Conservation (phyloP, 2,329 filamentous ascomycete genomes). For the Pyricularia pennisetigena region DNA sequence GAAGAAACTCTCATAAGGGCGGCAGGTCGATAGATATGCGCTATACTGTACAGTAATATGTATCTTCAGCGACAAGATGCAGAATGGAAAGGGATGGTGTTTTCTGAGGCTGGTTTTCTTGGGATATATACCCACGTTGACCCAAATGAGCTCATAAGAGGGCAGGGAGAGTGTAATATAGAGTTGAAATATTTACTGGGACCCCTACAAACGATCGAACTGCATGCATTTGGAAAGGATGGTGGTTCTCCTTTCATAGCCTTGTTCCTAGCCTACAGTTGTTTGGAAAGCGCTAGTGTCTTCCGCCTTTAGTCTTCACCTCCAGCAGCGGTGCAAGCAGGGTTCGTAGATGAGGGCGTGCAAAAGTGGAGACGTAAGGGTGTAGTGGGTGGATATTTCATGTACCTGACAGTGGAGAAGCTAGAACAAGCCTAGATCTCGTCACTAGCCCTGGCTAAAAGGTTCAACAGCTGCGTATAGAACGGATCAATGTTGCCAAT, state of each 20-base stretch:
- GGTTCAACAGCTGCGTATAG: neutral
- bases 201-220: neutral
- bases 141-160: neutral
- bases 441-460: neutral
- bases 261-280: no score
- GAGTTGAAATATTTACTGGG: neutral
- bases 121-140: neutral
- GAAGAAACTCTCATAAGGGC: no score
- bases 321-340: no score
- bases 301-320: no score
- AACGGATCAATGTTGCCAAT: neutral
- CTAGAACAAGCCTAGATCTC: neutral
- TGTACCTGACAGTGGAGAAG: neutral
- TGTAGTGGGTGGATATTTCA: no score
- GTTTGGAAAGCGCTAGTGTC: no score
- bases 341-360: no score
- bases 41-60: no score
- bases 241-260: neutral
- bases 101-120: neutral
- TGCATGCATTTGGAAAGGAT: neutral
- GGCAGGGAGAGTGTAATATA: neutral
- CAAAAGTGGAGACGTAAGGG: no score
- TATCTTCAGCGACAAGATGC: no score
- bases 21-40: no score
- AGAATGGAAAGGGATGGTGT: neutral